Evolutionary conservation across 2,329 filamentous ascomycete genomes (phyloP), one percentile per base, ranked within the genome.

Genomic region (Xylariomycetidae sp.): DNA sequence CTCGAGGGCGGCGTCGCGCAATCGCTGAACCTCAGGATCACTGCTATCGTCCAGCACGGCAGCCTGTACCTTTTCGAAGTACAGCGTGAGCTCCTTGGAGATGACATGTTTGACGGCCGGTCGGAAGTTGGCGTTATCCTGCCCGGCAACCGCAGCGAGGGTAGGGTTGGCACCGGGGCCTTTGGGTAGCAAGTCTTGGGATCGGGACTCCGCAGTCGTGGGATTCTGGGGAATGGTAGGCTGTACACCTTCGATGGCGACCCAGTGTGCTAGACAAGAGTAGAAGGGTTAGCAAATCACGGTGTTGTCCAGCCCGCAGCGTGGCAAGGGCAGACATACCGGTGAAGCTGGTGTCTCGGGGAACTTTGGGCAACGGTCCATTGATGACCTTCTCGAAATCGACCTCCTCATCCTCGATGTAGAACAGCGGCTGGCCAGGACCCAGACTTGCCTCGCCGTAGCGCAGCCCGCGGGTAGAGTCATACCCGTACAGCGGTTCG

Each of bases 311-410:
- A 14, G 12, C 12, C 23, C 13, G 19, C 4, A n/a, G 6, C 18
- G 8, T 15, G 13, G 6, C 19, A 13, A n/a, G 26, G 5, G 14
- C 15, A 13, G 16, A 38, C 71, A 36, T 65, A 90, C 87, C 84
- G 25, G 90, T 96, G 55, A 95, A 90, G 40, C 80, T 86, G 50
- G 92, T 83, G 59, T 98, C 92, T 31, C 90, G 74, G 20, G 92
- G 92, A 19, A 98, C 89, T 60, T 93, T 95, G 17, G 92, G 92
- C 46, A 98, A 64, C 4, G 92, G 86, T 44, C 88, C 88, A 64
- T 98, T 98, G 58, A 98, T 95, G 47, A 98, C 69, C 68, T 96
- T 96, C 67, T 98, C 92, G 56, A 98, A 96, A 61, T 98, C 92
- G 34, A 96, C 82, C 67, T 98, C 92, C 56, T 98, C 92, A 57